Percentiles rank a stretch among this genome's conserved stretches.
These are phyloP conservation scores for Bolboschoenus planiculmis DNA, from an alignment of 176 grass and related monocot species.

Conservation along the genomic window DNA sequence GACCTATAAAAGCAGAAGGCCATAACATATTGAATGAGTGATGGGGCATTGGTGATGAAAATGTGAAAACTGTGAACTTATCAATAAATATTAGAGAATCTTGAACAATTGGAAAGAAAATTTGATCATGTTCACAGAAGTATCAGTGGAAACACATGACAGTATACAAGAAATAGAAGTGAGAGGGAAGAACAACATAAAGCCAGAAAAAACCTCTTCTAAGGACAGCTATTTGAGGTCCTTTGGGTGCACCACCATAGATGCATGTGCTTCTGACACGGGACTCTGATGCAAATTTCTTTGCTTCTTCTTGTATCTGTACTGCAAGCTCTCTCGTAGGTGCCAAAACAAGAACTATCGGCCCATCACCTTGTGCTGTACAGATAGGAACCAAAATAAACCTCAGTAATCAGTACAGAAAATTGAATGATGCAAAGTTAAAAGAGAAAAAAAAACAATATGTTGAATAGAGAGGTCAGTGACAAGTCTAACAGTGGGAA, in stretches of 20 bases:
- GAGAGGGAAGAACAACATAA: background rate
- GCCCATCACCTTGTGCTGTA: slow-evolving; percentile 76
- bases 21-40: background rate
- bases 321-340: slow-evolving; percentile 95
- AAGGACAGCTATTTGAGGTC: slow-evolving; percentile 89
- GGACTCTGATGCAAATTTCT: slow-evolving; percentile 79
- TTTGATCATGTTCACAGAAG: background rate
- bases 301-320: slow-evolving; percentile 91
- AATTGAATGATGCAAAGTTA: background rate
- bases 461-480: background rate
- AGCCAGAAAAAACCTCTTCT: slow-evolving; percentile 58
- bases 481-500: background rate
- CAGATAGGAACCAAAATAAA: slow-evolving; percentile 9
- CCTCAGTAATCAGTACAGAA: background rate
- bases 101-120: background rate
- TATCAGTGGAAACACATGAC: background rate
- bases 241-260: slow-evolving; percentile 90
- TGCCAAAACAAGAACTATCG: slow-evolving; percentile 80
- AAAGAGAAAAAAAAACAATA: background rate
- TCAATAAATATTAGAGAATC: background rate
- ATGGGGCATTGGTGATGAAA: background rate
- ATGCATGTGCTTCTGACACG: slow-evolving; percentile 73
- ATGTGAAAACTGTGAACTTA: background rate
- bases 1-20: background rate
- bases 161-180: background rate